A percentile compares a stretch with the other conserved stretches of the same genome.
These are phyloP conservation scores for Acrodontium crateriforme DNA, from an alignment of 2,329 filamentous ascomycete species.

Conservation along the genomic window DNA sequence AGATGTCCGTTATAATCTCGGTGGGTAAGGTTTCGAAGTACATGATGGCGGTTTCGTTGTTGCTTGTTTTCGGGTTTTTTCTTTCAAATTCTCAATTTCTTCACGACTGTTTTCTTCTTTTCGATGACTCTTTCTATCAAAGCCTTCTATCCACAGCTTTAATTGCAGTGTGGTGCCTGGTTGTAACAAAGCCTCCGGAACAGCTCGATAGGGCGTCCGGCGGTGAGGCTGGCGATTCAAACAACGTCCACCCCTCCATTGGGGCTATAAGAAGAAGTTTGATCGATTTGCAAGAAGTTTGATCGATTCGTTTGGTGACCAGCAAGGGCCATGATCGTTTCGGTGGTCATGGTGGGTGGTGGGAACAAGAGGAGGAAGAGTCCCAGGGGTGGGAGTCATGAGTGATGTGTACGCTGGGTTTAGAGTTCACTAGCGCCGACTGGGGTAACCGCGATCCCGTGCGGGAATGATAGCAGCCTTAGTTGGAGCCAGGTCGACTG, in stretches of 20 bases:
- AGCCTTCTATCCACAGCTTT: conserved; percentile 1
- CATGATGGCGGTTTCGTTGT: conserved; percentile 28
- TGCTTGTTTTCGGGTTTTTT: conserved; percentile 1
- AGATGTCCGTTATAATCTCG: conserved; percentile 45
- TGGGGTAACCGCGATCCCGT: too few species aligned
- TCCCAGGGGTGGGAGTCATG: background rate
- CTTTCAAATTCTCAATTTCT: conserved; percentile 1
- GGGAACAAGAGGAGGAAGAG: background rate
- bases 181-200: conserved; percentile 8
- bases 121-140: conserved; percentile 1
- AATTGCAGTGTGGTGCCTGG: conserved; percentile 4
- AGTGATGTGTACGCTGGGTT: too few species aligned
- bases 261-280: conserved; percentile 35
- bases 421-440: too few species aligned
- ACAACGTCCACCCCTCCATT: conserved; percentile 37
- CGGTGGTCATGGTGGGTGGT: conserved; percentile 6
- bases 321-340: conserved; percentile 6
- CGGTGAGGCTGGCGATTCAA: conserved; percentile 21
- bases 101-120: conserved; percentile 1
- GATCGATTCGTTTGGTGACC: conserved; percentile 8
- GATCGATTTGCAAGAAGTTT: conserved; percentile 8
- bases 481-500: too few species aligned
- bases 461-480: too few species aligned
- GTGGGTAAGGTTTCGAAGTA: conserved; percentile 41
- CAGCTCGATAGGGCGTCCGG: conserved; percentile 10